These are phyloP conservation scores for Immersiporthe knoxdaviesiana DNA, from an alignment of 2,329 filamentous ascomycete genomes.

Conservation along the genomic window DNA sequence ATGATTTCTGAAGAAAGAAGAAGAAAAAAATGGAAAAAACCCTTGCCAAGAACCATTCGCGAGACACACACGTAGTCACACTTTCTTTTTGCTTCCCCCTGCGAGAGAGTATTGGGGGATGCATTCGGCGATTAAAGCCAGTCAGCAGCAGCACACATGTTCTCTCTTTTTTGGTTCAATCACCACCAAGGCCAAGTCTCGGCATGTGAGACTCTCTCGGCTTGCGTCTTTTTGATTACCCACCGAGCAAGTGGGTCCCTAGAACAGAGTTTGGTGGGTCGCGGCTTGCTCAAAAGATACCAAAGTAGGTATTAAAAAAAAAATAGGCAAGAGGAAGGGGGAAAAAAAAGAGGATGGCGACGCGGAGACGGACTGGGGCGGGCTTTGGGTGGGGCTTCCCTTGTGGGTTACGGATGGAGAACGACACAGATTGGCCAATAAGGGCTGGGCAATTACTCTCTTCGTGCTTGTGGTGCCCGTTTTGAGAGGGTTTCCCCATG, in stretches of 20 bases:
- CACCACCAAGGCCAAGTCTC: too few species aligned
- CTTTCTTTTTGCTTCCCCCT: not conserved
- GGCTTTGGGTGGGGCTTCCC: conserved; percentile 19
- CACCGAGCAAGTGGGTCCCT: not conserved
- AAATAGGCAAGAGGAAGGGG: not conserved
- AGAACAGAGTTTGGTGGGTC: not conserved
- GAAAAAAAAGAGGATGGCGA: not conserved
- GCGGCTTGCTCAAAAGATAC: not conserved
- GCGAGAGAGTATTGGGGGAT: not conserved
- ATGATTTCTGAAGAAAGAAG: not conserved
- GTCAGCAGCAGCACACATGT: too few species aligned
- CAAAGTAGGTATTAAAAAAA: not conserved
- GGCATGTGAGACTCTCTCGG: too few species aligned
- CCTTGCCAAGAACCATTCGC: not conserved
- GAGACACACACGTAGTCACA: conserved; percentile 2
- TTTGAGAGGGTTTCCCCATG: not conserved
- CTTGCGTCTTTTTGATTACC: not conserved
- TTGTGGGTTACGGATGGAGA: not conserved
- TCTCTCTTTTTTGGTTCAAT: too few species aligned
- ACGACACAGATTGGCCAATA: conserved; percentile 18
- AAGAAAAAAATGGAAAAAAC: not conserved
- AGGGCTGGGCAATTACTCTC: conserved; percentile 20
- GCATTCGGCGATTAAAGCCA: too few species aligned
- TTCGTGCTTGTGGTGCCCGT: not conserved
- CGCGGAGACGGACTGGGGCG: conserved; percentile 2